phyloP scores from a whole-genome alignment of 1,284 basidiomycete species.

The Quambalaria eucalypti region DNA sequence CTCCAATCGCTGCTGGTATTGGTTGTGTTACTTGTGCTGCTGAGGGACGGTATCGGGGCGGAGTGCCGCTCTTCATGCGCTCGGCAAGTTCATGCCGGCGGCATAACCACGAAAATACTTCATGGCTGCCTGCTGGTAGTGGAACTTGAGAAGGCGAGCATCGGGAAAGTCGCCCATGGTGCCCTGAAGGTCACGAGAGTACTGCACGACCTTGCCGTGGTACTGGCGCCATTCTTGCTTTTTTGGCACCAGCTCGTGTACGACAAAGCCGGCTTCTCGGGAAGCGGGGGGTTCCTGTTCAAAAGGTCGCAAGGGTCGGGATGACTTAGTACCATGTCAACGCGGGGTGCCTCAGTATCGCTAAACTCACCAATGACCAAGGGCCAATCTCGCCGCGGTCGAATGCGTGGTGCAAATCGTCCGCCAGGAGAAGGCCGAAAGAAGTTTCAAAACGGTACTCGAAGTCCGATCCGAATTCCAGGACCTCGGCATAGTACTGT shows the following conservation, averaged over 20 bases:
- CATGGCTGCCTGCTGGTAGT: slow-evolving; percentile 5
- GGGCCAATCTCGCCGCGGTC: slow-evolving; percentile 2
- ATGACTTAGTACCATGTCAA: neutral
- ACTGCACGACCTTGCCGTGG: slow-evolving; percentile 2
- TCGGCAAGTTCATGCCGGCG: neutral
- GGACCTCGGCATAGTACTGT: slow-evolving; percentile 5
- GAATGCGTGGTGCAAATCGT: slow-evolving; percentile 8
- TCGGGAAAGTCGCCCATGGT: too few species aligned
- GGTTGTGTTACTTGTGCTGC: too few species aligned
- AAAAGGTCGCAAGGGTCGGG: too few species aligned
- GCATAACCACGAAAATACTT: slow-evolving; percentile 4
- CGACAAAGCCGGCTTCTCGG: neutral
- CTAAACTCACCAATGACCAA: neutral
- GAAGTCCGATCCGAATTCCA: neutral
- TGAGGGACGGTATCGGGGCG: too few species aligned
- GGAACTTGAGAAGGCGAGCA: slow-evolving; percentile 1
- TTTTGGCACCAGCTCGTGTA: neutral
- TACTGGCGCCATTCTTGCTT: neutral
- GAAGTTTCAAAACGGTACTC: slow-evolving; percentile 2
- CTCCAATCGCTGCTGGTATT: too few species aligned
- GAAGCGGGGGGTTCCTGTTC: too few species aligned
- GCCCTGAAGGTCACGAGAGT: too few species aligned
- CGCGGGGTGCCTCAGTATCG: neutral
- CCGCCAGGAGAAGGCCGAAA: slow-evolving; percentile 3
- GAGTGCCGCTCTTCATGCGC: too few species aligned